phyloP scores from a whole-genome alignment of 2,329 filamentous ascomycete species.

The Fusarium dlaminii region DNA sequence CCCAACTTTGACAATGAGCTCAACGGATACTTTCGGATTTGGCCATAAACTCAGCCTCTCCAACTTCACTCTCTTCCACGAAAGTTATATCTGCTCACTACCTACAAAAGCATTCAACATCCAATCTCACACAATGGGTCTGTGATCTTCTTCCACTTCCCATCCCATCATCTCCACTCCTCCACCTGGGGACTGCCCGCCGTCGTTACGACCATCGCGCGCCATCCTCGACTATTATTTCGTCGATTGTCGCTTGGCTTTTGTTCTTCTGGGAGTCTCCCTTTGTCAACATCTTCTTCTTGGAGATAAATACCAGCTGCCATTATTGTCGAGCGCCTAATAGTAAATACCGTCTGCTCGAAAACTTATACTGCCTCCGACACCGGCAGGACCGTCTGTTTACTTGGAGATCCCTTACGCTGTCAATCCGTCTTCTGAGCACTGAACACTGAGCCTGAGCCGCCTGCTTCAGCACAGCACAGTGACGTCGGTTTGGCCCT shows the following conservation, averaged over 20 bases:
- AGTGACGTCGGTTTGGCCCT: constrained; percentile 32
- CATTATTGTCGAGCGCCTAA: background rate
- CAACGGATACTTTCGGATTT: background rate
- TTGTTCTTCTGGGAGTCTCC: background rate
- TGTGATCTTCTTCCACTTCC: background rate
- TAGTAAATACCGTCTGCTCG: background rate
- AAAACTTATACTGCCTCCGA: background rate
- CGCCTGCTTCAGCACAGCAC: constrained; percentile 7
- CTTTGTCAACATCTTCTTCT: background rate
- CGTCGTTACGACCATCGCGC: constrained; percentile 7
- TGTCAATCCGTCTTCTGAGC: constrained; percentile 23
- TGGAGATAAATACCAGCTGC: background rate
- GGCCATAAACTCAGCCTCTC: background rate
- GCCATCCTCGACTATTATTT: constrained; percentile 22
- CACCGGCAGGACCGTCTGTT: constrained; percentile 22
- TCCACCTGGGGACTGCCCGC: constrained; percentile 11
- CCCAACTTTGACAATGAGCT: constrained; percentile 14
- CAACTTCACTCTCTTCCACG: background rate
- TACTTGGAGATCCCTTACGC: constrained; percentile 26
- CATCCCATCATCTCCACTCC: constrained; percentile 38
- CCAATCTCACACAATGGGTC: background rate
- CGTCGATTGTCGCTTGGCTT: background rate
- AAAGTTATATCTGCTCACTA: background rate
- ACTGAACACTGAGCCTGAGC: constrained; percentile 16
- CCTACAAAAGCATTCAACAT: background rate